Conservation (phyloP, 1,139 yeast species). For the Candida sp. region DNA sequence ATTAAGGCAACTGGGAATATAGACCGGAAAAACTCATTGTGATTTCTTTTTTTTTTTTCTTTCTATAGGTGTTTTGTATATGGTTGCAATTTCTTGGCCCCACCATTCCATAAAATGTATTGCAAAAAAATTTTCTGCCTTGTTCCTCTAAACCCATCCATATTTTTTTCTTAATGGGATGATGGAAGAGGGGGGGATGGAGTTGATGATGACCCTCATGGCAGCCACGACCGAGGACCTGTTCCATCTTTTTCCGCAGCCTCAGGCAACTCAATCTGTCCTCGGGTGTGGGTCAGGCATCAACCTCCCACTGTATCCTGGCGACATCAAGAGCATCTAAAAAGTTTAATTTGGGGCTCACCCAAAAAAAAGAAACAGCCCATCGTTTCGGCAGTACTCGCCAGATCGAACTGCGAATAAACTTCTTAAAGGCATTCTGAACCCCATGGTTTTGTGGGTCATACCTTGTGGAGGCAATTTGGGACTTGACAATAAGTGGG, state of each 20-base stretch:
- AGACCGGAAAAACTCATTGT: constrained; percentile 1
- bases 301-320: background rate
- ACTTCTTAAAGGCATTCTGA: background rate
- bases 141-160: background rate
- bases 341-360: background rate
- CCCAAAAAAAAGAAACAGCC: background rate
- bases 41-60: constrained; percentile 1
- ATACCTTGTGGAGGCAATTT: background rate
- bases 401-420: no score
- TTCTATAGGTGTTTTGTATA: background rate
- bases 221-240: no score
- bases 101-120: background rate
- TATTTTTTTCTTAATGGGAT: background rate
- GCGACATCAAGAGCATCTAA: background rate
- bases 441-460: background rate
- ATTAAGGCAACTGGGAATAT: background rate
- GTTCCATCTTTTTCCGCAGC: no score
- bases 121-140: background rate
- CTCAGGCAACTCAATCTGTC: background rate
- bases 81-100: constrained; percentile 3
- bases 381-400: no score
- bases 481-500: no score
- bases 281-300: background rate
- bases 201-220: background rate
- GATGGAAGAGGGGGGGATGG: background rate